Evolutionary conservation across 371 early-diverging fungal genomes (phyloP).

Genomic region (Syncephalastrum sp.): DNA sequence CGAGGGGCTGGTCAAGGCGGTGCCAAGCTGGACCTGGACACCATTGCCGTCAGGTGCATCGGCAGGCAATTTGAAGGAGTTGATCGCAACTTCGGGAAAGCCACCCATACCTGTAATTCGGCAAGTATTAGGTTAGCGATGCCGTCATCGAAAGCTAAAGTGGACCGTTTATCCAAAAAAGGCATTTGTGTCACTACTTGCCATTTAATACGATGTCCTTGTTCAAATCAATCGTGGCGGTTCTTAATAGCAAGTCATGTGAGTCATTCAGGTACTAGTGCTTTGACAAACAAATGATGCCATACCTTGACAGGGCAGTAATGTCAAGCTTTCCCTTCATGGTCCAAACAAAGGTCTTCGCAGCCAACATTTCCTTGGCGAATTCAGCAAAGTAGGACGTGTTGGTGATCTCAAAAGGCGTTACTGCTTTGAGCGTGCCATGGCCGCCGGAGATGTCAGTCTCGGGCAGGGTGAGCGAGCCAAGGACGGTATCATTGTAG

Average conservation of each 20-base stretch:
- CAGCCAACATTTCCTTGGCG: conserved; percentile 46
- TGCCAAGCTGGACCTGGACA: conserved; percentile 55
- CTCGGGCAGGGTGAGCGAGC: conserved; percentile 33
- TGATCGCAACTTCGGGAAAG: conserved; percentile 55
- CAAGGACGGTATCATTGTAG: conserved; percentile 41
- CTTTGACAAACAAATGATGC: too few species aligned
- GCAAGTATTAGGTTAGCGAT: not conserved
- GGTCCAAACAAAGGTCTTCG: conserved; percentile 46
- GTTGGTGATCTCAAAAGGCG: conserved; percentile 41
- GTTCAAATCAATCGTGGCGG: conserved; percentile 29
- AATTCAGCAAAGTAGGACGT: conserved; percentile 40
- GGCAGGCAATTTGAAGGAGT: conserved; percentile 56
- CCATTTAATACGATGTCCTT: conserved; percentile 24
- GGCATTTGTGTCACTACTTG: conserved; percentile 6
- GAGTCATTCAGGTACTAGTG: too few species aligned
- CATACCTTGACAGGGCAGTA: conserved; percentile 45
- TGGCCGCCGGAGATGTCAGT: conserved; percentile 45
- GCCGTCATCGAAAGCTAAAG: not conserved
- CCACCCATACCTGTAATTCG: conserved; percentile 49
- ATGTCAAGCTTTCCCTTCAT: conserved; percentile 47
- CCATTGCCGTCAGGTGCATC: conserved; percentile 56
- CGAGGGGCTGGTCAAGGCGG: conserved; percentile 55
- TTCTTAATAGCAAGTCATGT: conserved; percentile 15
- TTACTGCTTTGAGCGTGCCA: conserved; percentile 32
- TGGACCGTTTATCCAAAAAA: not conserved